Evolutionary conservation across 208 protist species (phyloP), one percentile per base, ranked within the genome.

Genomic region (Trypanosoma melophagium): DNA sequence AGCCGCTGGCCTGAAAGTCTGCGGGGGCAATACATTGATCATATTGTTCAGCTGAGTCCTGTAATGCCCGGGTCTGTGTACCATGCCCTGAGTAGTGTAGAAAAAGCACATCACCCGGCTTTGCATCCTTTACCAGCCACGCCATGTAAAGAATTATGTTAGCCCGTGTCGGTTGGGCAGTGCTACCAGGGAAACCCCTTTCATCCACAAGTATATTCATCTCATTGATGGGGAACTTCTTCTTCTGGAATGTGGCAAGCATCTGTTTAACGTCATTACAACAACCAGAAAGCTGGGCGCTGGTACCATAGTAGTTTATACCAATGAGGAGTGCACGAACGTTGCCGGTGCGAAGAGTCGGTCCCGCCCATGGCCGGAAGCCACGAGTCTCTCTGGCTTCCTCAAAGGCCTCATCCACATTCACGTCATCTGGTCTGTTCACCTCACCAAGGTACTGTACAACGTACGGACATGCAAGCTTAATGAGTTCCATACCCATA

Each of bases 81-180:
- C 90, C 89, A 72, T 97, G 93, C 14, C 89, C 90, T 44, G 81
- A 85, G 77, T 90, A 94, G 71, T 89, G 78, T 67, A 93, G 56
- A 70, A 94, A 93, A 49, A 93, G 79, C 53, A 85, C 85, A 47
- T 95, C 86, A 21, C 87, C 90, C n/a, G 69, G 57, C 68, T 86
- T 83, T 21, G 76, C 82, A 35, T 75, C 82, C 62, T 77, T 76
- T 14, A 85, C 74, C 3, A 92, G 71, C 84, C 86, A 93, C 62
- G 80, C 82, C 71, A 93, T 84, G 78, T 86, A 80, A 58, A 84
- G 79, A 38, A 90, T 70, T 28, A 95, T 90, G 53, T 84, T 91
- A 40, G 16, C 77, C 1, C 79, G 77, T 9, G 74, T 90, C 14
- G 89, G 86, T 54, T 69, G 40, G 1, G 14, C 89, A 0, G 67